Conservation (phyloP, 1,284 basidiomycete genomes). For the Ceratobasidium theobromae region DNA sequence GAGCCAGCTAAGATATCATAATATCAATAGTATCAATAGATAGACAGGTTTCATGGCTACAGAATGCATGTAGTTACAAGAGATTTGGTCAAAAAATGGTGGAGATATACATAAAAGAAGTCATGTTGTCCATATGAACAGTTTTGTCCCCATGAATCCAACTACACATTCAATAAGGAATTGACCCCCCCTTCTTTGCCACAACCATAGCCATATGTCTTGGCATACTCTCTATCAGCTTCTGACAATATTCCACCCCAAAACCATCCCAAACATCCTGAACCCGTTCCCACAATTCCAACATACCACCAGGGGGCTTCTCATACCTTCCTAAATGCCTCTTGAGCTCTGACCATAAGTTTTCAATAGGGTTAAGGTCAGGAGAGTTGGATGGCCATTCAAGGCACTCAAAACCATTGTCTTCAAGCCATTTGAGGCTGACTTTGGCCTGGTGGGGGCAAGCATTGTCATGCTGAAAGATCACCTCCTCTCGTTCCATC, state of each 20-base stretch:
- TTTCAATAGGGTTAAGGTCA: slow-evolving; percentile 17
- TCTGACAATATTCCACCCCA: slow-evolving; percentile 13
- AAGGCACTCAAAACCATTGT: background rate
- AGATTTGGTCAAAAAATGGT: background rate
- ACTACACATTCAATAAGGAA: background rate
- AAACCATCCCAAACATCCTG: background rate
- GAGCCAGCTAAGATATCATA: background rate
- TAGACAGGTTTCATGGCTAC: background rate
- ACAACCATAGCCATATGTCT: slow-evolving; percentile 9
- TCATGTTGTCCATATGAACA: background rate
- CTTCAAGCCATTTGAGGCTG: background rate
- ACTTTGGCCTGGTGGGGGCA: background rate
- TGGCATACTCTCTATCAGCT: slow-evolving; percentile 17
- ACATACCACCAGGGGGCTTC: background rate
- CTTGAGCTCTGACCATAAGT: slow-evolving; percentile 1
- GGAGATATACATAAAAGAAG: background rate
- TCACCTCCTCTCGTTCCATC: background rate
- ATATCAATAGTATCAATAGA: background rate
- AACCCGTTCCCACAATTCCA: slow-evolving; percentile 11
- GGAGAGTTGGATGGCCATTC: slow-evolving; percentile 1
- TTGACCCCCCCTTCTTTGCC: background rate
- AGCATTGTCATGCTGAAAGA: slow-evolving; percentile 19
- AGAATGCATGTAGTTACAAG: background rate
- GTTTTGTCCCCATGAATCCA: background rate
- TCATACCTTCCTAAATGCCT: background rate